Base-by-base conservation (phyloP, 2,329 filamentous ascomycete genomes). In the Colletotrichum orbiculare region DNA sequence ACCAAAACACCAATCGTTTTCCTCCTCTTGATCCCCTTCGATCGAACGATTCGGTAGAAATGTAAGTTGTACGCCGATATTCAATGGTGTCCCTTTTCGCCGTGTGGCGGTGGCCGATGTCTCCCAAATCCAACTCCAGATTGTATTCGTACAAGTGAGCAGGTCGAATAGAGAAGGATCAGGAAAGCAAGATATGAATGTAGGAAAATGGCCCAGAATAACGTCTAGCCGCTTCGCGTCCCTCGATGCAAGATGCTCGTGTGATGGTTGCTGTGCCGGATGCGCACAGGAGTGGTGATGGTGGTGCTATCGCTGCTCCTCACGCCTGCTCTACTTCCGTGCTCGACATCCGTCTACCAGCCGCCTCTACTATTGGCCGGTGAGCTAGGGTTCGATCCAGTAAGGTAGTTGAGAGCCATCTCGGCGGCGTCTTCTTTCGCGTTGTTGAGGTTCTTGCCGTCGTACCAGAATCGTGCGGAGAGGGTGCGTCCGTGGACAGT, bases 401-500 rank as follows among this genome's bases (percentile, higher is more conserved):
- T 79, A 59, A 92, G 77, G 78, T 83, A 85, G 73, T 83, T 85
- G 66, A 91, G 77, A 34, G 93, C 93, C 67, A 91, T 86, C 78
- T 97, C 93, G 69, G 94, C 93, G n/a, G 93, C 94, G 75, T 97
- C 94, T 77, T 97, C 94, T 78, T 88, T 90, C 64, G 93, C 93
- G 73, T 96, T 96, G 82, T 94, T 88, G 77, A 95, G 84, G 74
- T 93, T 93, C 75, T 93, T 89, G 67, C 93, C 93, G 77, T 96
- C 94, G 79, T 97, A 97, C 93, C 93, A 97, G 79, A 89, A 97
- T 68, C 93, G 87, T 50, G 93, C 93, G n/a, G 84, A 75, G 71
- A 92, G 85, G 50, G 80, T 84, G 54, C 84, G 80, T 58, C 89
- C 89, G 71, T 87, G 83, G 63, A 97, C 86, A n/a, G 83, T 88